Percentiles rank a stretch among this genome's conserved stretches.
These are phyloP conservation scores for Citrus glauca DNA, from an alignment of 345 rosid species.

Conservation along the genomic window DNA sequence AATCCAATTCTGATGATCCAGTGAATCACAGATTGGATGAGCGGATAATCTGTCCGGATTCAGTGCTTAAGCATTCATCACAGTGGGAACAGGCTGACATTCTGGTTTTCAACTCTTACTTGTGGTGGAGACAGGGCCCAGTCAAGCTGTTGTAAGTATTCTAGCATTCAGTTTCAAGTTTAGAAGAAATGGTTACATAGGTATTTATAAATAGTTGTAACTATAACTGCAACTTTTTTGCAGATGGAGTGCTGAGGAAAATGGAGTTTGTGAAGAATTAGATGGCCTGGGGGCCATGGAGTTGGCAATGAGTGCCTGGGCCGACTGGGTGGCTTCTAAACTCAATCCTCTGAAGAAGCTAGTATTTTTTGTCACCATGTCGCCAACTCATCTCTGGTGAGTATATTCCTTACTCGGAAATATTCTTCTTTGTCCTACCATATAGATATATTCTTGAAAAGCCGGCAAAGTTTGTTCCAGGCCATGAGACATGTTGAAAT, in stretches of 20 bases:
- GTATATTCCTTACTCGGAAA: conserved; percentile 8
- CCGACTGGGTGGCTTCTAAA: conserved; percentile 68
- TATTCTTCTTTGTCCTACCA: not conserved
- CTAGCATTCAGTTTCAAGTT: not conserved
- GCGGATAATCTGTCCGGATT: conserved; percentile 82
- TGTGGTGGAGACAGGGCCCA: conserved; percentile 99
- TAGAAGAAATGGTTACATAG: not conserved
- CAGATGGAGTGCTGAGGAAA: conserved; percentile 81
- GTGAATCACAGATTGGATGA: conserved; percentile 80
- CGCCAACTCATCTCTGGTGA: conserved; percentile 89
- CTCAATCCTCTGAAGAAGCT: conserved; percentile 45
- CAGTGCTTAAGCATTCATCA: conserved; percentile 82
- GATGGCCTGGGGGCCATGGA: conserved; percentile 79
- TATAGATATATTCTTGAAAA: not conserved
- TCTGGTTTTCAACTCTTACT: conserved; percentile 80
- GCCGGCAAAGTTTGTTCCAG: not conserved
- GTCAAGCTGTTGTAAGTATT: conserved; percentile 71
- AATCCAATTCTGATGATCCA: conserved; percentile 97
- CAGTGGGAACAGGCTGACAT: conserved; percentile 91
- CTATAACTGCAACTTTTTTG: conserved; percentile 12
- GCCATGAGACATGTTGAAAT: not conserved
- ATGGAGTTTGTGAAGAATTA: conserved; percentile 73
- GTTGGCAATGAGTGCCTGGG: conserved; percentile 92
- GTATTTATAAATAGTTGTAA: not conserved
- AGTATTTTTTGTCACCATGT: conserved; percentile 87